These are phyloP conservation scores for Daldinia childiae DNA, from an alignment of 495 filamentous ascomycete genomes.

Conservation along the genomic window DNA sequence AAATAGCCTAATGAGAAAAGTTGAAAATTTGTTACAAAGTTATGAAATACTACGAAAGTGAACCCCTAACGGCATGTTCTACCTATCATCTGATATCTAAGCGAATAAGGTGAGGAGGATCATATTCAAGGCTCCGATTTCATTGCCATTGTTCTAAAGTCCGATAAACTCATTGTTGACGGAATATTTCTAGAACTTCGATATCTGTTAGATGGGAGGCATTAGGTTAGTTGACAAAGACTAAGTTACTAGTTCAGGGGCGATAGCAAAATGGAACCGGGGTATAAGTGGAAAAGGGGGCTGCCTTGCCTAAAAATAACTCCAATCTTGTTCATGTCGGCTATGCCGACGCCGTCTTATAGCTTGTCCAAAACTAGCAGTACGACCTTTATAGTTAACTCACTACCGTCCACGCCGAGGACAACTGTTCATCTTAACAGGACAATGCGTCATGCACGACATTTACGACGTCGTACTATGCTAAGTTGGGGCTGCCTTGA, in stretches of 20 bases:
- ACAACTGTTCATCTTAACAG: not conserved
- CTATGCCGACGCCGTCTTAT: conserved; percentile 13
- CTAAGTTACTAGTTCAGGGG: conserved; percentile 15
- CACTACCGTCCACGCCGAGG: not conserved
- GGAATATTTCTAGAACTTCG: not conserved
- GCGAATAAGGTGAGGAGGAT: not conserved
- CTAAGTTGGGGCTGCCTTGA: not conserved
- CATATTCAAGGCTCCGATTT: not conserved
- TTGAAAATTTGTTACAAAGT: no score
- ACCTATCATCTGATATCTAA: no score
- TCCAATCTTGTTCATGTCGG: conserved; percentile 13
- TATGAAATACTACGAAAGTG: no score
- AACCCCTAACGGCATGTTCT: no score
- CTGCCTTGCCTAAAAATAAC: conserved; percentile 24
- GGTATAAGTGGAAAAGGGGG: not conserved
- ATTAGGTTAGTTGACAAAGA: not conserved
- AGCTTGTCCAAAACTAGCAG: not conserved
- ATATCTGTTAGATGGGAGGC: not conserved
- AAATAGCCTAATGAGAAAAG: no score
- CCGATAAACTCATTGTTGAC: not conserved
- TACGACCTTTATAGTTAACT: not conserved
- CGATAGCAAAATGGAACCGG: not conserved
- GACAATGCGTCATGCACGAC: not conserved
- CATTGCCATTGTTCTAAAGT: not conserved
- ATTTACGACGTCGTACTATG: not conserved